Base-by-base conservation (phyloP, 768 basidiomycete species). In the Leccinum subtestaceum region DNA sequence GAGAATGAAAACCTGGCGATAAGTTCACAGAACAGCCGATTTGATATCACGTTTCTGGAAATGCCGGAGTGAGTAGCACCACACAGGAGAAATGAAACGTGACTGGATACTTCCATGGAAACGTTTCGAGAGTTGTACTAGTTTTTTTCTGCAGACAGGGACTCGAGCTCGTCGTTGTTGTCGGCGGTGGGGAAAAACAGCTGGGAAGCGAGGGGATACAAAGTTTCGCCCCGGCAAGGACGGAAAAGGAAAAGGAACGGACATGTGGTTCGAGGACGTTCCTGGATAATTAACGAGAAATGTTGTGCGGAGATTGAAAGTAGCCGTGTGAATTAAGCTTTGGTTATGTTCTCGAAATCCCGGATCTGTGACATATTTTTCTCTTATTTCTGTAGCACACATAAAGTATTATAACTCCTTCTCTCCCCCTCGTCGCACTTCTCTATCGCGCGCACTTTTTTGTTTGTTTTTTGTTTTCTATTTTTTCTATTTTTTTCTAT, bases 331-430 rank as follows among this genome's bases (percentile, higher is more conserved):
- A 72, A 72, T 65, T 71, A 63, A 46, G 62, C 72, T 71, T 71
- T 74, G 60, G 71, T 74, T 72, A 74, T 72, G 73, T 72, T 72
- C 71, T 72, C 69, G 71, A 72, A 74, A 66, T 74, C 70, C 73
- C 72, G 66, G 65, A 74, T 73, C 73, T 73, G 72, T 74, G 72
- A 73, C 73, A 73, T 73, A 73, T 74, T 74, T 72, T 74, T 68
- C 70, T 70, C 68, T 74, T 66, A 68, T 68, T 69, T 72, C 72
- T 74, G 73, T 74, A 72, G 34, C 34, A 34, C 34, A 34, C 73
- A 68, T 72, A 72, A 72, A 36, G 13, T 36, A 45, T 45, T 43
- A 43, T 72, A 72, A 74, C 52, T 65, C 70, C 65, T 63, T 67
- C 63, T 48, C 60, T 21, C 63, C 10, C 59, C 50, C 66, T 59